Evolutionary conservation across 2,329 filamentous ascomycete species (phyloP), one percentile per base, ranked within the genome.

Genomic region (Elsinoe batatas): DNA sequence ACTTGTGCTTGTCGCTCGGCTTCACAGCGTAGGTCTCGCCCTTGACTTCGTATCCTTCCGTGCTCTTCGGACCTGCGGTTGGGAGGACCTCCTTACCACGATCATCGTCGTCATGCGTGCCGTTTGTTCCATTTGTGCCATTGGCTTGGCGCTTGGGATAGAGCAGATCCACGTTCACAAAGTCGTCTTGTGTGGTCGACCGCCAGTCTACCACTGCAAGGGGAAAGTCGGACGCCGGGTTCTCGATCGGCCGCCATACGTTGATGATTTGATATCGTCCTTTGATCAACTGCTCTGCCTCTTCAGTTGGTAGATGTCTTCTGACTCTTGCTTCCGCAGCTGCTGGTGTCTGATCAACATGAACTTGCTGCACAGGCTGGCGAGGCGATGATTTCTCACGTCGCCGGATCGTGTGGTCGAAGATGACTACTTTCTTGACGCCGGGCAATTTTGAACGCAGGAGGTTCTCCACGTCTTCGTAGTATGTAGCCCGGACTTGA

Each of bases 381-480:
- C 84, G 76, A 0, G 81, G 75, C 0, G 81, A 72, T 1, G 71
- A 67, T n/a, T 78, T 76, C 1, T 73, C 68, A 17, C 77, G 71
- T 5, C 78, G 72, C 1, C 84, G 78, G 61, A 88, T 83, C 0
- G 84, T 87, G 67, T 88, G 84, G 67, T 88, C 84, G 65, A 88
- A 88, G 57, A 87, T 83, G 58, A 82, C 76, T 10, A 88, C 76
- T 58, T 81, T 81, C 54, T 78, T 79, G 53, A 83, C 71, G 0
- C 74, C 77, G 0, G 76, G 72, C 0, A 85, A 71, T 43, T 78
- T 77, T 26, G 74, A 68, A 11, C 74, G 73, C 1, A 87, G 70
- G 1, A 86, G 67, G 0, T 69, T 65, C 61, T 85, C 80, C 1
- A 85, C 77, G 61, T 85, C 82, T 17, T 66, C 64, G 64, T 87